Evolutionary conservation across 306 rosid genomes (phyloP).

Genomic region (Carpinus fangiana): DNA sequence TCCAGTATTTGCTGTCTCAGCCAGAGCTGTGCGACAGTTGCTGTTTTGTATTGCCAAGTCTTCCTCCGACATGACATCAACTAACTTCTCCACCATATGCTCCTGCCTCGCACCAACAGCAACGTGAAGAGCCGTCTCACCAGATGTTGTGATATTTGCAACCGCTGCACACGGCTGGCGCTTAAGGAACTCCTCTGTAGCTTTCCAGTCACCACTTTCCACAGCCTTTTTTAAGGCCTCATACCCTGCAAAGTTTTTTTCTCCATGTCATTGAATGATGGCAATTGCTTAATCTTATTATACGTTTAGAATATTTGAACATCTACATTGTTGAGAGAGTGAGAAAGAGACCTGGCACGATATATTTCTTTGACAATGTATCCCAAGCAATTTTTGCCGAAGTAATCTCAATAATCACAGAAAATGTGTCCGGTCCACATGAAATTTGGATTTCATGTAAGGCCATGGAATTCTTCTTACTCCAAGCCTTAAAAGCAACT

Average conservation of each 20-base stretch:
- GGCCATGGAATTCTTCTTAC: too few relatives aligned
- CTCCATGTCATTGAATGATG: neutral
- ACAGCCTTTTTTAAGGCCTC: neutral
- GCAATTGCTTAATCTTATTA: too few relatives aligned
- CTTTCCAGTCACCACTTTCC: neutral
- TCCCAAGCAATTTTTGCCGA: too few relatives aligned
- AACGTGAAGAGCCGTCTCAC: conserved; percentile 1
- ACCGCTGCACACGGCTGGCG: neutral
- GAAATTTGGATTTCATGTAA: too few relatives aligned
- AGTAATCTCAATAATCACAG: too few relatives aligned
- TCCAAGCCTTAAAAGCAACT: too few relatives aligned
- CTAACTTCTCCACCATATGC: neutral
- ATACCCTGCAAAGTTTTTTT: neutral
- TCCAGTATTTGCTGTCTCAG: neutral
- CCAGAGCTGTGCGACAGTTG: neutral
- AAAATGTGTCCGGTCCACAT: too few relatives aligned
- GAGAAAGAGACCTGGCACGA: too few relatives aligned
- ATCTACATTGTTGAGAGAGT: too few relatives aligned
- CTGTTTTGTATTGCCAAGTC: neutral
- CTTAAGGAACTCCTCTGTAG: neutral
- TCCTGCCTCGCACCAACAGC: neutral
- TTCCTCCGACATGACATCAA: neutral
- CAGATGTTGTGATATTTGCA: rapidly evolving
- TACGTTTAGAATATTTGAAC: too few relatives aligned
- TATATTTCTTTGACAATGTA: too few relatives aligned